These are phyloP conservation scores for Wickerhamiella kazuoi DNA, from an alignment of 805 yeast genomes.

Conservation along the genomic window DNA sequence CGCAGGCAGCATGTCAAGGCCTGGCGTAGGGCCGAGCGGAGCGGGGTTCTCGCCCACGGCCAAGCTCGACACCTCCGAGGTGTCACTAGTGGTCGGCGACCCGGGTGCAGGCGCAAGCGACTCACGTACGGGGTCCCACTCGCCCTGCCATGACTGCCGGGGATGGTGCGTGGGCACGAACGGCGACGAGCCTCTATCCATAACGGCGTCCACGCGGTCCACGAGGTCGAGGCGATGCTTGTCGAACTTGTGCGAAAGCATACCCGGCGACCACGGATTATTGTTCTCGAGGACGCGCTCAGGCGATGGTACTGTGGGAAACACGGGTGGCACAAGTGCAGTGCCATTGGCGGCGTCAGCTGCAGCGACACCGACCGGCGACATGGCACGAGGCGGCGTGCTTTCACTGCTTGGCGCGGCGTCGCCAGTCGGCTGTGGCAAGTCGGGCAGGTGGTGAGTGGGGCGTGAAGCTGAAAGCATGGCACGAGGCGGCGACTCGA, in stretches of 20 bases:
- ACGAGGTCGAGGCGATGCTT: not conserved
- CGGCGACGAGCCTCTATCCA: not conserved
- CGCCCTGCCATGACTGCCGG: not conserved
- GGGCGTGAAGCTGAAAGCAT: not conserved
- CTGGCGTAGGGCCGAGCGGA: not conserved
- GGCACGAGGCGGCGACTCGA: not conserved
- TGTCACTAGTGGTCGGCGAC: not conserved
- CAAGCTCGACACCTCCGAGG: not conserved
- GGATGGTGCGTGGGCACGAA: slow-evolving; percentile 1
- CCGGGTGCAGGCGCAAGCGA: not conserved
- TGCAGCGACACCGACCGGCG: too few relatives aligned
- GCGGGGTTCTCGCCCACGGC: not conserved
- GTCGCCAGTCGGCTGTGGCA: not conserved
- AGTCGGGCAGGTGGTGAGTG: not conserved
- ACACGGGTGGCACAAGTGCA: not conserved
- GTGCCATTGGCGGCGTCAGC: not conserved
- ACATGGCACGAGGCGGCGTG: not conserved
- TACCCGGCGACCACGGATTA: slow-evolving; percentile 1
- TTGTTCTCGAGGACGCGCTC: not conserved
- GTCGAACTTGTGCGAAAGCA: not conserved
- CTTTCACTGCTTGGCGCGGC: not conserved
- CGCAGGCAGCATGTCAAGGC: slow-evolving; percentile 2
- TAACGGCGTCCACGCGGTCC: slow-evolving; percentile 2
- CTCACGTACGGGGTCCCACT: not conserved
- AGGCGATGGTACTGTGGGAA: not conserved